Base-by-base conservation (phyloP, 2,329 filamentous ascomycete species). In the Aspergillus sp. region DNA sequence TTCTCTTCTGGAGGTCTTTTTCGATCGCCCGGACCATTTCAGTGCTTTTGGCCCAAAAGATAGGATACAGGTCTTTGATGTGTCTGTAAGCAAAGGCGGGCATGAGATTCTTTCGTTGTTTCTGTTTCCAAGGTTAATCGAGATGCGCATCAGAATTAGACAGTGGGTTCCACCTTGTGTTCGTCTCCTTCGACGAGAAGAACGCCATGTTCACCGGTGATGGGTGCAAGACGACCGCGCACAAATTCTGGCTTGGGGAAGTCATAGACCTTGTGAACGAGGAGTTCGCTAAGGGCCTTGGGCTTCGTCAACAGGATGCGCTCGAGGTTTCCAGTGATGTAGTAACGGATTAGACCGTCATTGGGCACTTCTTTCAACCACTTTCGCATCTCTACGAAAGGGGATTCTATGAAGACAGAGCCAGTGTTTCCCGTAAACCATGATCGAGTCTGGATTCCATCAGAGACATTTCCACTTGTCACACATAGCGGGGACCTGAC, bases 171-270 rank as follows among this genome's bases (percentile, higher is more conserved):
- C n/a, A 83, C 76, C 74, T 88, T 94, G 71, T 97, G 93, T 64
- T 92, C 89, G 11, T 95, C 89, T n/a, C 92, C 92, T 71, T 97
- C 92, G 2, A 90, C 88, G 10, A 97, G 76, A 34, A 97, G 73
- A 10, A 79, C 31, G 0, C 76, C 76, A 46, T 73, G 60, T 1
- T 51, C 44, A 3, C 77, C 77, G 1, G 75, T 60, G 5, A 77
- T 50, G 19, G 66, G 69, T 4, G 61, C 62, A 23, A 79, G 57
- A 6, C 64, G 64, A 13, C 56, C 45, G 14, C 65, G 75, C 25
- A 89, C 60, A 20, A 77, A 64, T 1, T 61, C 48, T 0, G 87
- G 87, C 65, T 90, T 91, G 42, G 78, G 64, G 59, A 89, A 92
- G 38, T 87, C 82, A 66, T 91, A 91, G 58, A 78, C 84, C 55